Percentiles rank a stretch among this genome's conserved stretches.
Conservation (phyloP, 345 rosid genomes). For the Brassica nigra region DNA sequence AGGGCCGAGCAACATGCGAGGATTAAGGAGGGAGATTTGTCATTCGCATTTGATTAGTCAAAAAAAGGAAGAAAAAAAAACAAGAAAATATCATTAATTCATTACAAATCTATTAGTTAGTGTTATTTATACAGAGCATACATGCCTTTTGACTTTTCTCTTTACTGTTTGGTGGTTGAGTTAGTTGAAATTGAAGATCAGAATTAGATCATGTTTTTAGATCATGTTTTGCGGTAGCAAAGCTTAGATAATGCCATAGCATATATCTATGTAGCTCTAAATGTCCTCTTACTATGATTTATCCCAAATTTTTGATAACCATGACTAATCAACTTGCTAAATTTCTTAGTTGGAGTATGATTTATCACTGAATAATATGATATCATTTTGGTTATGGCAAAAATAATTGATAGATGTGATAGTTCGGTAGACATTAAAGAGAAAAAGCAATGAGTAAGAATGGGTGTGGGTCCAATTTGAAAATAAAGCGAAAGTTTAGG, state of each 20-base stretch:
- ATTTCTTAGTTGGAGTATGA: not conserved
- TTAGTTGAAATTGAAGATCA: conserved; percentile 25
- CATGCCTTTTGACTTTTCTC: conserved; percentile 22
- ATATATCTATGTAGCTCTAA: not conserved
- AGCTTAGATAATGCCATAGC: not conserved
- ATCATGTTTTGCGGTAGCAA: conserved; percentile 5
- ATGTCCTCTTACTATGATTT: not conserved
- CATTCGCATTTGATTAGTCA: conserved; percentile 26
- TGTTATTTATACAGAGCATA: not conserved
- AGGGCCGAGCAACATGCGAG: conserved; percentile 48
- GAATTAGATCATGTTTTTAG: conserved; percentile 14
- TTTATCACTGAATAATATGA: not conserved
- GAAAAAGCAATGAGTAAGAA: conserved; percentile 3
- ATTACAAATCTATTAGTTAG: not conserved
- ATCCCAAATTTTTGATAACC: not conserved
- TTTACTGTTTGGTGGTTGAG: conserved; percentile 35
- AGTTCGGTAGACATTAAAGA: conserved; percentile 20
- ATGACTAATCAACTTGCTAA: not conserved
- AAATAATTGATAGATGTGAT: conserved; percentile 4
- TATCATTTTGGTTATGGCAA: not conserved
- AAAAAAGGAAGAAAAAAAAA: conserved; percentile 4
- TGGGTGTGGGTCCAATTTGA: conserved; percentile 11
- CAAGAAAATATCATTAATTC: conserved; percentile 2
- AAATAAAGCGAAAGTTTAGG: conserved; percentile 11
- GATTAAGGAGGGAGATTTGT: conserved; percentile 55